Percentiles rank a stretch among this genome's conserved stretches.
Conservation (phyloP, 2,329 filamentous ascomycete species). For the Aspergillus sojae region DNA sequence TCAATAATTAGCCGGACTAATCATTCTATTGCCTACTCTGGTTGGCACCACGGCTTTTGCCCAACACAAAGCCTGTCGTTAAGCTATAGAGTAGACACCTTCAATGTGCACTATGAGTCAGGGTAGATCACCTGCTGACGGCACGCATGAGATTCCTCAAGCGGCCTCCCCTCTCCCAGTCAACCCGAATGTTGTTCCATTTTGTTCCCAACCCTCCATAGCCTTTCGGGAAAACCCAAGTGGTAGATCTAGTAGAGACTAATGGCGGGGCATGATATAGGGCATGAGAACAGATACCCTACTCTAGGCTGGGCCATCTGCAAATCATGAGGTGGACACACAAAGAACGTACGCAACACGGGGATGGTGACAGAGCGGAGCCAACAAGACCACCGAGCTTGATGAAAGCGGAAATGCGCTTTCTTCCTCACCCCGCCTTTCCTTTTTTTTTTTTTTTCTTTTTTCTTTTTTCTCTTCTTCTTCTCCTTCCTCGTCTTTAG, state of each 20-base stretch:
- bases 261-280: constrained; percentile 90
- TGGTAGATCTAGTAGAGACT: constrained; percentile 78
- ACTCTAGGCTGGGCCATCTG: constrained; percentile 66
- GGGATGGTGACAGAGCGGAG: constrained; percentile 11
- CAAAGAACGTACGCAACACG: constrained; percentile 38
- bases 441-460: not conserved
- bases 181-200: constrained; percentile 82
- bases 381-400: constrained; percentile 50
- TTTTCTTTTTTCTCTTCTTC: not conserved
- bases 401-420: constrained; percentile 44
- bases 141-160: constrained; percentile 97
- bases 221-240: constrained; percentile 79
- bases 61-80: constrained; percentile 81
- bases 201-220: constrained; percentile 83
- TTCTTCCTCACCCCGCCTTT: too few species aligned
- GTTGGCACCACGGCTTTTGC: constrained; percentile 79
- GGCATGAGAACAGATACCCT: constrained; percentile 73
- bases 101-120: constrained; percentile 94
- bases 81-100: constrained; percentile 87
- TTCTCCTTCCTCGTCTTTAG: not conserved
- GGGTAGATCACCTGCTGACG: constrained; percentile 76
- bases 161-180: constrained; percentile 65
- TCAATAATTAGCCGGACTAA: constrained; percentile 78
- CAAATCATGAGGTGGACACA: constrained; percentile 35
- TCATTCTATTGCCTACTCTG: constrained; percentile 90